Base-by-base conservation (phyloP, 1,139 yeast genomes). In the Scheffersomyces cryptocercus region DNA sequence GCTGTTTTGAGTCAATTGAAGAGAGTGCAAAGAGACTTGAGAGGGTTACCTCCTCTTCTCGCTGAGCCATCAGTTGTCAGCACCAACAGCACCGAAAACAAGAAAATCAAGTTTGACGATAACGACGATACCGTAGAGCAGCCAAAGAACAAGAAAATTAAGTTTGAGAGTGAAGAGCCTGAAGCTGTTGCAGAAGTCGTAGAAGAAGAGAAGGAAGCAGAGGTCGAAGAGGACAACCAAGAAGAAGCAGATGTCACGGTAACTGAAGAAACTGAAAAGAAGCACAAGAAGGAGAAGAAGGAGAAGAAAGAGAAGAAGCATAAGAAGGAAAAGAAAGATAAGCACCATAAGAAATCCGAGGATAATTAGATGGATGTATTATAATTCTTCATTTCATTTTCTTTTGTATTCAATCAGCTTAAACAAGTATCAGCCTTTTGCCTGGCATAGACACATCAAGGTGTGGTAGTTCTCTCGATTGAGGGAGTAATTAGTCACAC, bases 21-120 rank as follows among this genome's bases (percentile, higher is more conserved):
- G 55, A 72, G 93, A 52, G 72, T 85, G 30, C 88, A 83, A 59
- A 75, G 91, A 64, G 87, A 83, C 55, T 76, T 85, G 54, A 71
- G 87, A 58, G 93, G 93, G 2, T 75, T 85, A 48, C 89, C 91
- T 5, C 90, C 90, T 15, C 60, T 76, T 48, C 64, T 62, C 43
- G 61, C 65, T 6, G 73, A 66, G 40, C 37, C 45, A 6, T 50
- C 51, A 15, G 40, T 43, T 26, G 20, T 40, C 6, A 50, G 51
- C 36, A 47, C 53, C 35, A 53, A 52, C 38, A 59, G 54, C 35
- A 49, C 53, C 20, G 50, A 52, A 38, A 61, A 54, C 42, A 59
- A 65, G 48, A 66, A 64, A 48, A 63, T 43, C 55, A 50, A 59
- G 60, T 50, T 63, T 51, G 50, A 58, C 42, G 59, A 54, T 29